phyloP scores from a whole-genome alignment of 106 monocot species.

The Hemerocallis citrina region DNA sequence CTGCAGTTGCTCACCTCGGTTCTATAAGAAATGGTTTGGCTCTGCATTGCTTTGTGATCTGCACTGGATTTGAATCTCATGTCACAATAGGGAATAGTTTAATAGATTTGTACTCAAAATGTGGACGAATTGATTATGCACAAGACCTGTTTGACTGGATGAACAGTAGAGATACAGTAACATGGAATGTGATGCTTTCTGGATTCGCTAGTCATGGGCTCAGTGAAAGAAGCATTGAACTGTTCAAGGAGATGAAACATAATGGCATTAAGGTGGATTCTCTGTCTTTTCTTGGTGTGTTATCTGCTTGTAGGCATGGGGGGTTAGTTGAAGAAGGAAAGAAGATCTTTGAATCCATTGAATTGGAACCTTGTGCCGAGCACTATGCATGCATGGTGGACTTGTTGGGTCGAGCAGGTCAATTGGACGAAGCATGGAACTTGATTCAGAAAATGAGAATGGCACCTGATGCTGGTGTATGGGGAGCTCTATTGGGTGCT shows the following conservation, averaged over 20 bases:
- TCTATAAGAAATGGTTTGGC: slow-evolving; percentile 41
- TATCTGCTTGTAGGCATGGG: slow-evolving; percentile 76
- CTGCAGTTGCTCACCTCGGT: slow-evolving; percentile 39
- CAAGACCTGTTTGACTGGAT: slow-evolving; percentile 45
- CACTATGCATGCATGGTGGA: slow-evolving; percentile 71
- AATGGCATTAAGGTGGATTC: slow-evolving; percentile 22
- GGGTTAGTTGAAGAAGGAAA: slow-evolving; percentile 64
- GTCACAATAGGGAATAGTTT: slow-evolving; percentile 49
- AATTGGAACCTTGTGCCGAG: slow-evolving; percentile 28
- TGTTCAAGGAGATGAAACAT: slow-evolving; percentile 47
- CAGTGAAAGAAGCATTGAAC: slow-evolving; percentile 24
- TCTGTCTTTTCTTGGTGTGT: slow-evolving; percentile 39
- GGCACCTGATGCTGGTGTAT: slow-evolving; percentile 31
- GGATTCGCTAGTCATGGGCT: slow-evolving; percentile 65
- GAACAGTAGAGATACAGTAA: slow-evolving; percentile 34
- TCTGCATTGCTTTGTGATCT: slow-evolving; percentile 55
- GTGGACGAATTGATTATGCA: slow-evolving; percentile 55
- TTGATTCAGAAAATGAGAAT: slow-evolving; percentile 37
- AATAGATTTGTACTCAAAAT: slow-evolving; percentile 85
- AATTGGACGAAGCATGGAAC: slow-evolving; percentile 38
- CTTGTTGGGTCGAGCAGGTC: slow-evolving; percentile 50
- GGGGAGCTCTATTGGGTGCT: slow-evolving; percentile 56
- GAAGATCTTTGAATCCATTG: slow-evolving; percentile 45
- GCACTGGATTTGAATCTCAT: slow-evolving; percentile 35
- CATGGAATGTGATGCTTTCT: slow-evolving; percentile 63